phyloP scores from a whole-genome alignment of 2,329 filamentous ascomycete genomes.

The Diaporthe capsici region DNA sequence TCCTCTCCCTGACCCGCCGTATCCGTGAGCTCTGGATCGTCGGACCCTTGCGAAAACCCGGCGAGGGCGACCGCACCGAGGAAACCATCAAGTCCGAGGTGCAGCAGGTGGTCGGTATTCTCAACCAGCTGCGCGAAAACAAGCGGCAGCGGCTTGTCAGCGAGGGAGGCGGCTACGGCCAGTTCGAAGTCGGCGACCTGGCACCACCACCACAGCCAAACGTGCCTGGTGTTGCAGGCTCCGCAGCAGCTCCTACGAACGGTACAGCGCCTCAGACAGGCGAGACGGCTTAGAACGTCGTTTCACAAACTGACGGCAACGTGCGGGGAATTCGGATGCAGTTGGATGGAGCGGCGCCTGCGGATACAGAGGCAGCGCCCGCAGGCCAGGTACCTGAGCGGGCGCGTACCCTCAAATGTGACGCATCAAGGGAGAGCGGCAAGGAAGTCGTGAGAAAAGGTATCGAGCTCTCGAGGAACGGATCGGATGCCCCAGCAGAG shows the following conservation, averaged over 20 bases:
- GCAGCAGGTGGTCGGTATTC: conserved; percentile 51
- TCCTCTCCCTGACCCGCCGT: conserved; percentile 62
- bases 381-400: neutral
- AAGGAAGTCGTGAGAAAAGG: neutral
- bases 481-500: neutral
- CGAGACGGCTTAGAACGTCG: conserved; percentile 10
- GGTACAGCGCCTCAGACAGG: conserved; percentile 12
- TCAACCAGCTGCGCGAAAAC: conserved; percentile 50
- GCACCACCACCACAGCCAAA: conserved; percentile 13
- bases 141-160: conserved; percentile 45
- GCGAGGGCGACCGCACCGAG: conserved; percentile 57
- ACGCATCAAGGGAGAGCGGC: too few relatives aligned
- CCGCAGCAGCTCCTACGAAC: conserved; percentile 9
- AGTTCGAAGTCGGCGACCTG: conserved; percentile 43
- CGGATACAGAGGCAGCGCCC: neutral
- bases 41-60: conserved; percentile 60
- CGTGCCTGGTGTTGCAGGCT: neutral
- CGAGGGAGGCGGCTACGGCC: conserved; percentile 44
- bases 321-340: neutral
- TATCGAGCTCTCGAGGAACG: neutral
- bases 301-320: neutral
- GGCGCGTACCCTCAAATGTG: neutral
- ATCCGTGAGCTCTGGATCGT: conserved; percentile 66
- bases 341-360: neutral
- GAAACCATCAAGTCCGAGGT: conserved; percentile 54